A percentile compares a stretch with the other conserved stretches of the same genome.
Conservation (phyloP, 1,284 basidiomycete species). For the Thecaphora frezii region DNA sequence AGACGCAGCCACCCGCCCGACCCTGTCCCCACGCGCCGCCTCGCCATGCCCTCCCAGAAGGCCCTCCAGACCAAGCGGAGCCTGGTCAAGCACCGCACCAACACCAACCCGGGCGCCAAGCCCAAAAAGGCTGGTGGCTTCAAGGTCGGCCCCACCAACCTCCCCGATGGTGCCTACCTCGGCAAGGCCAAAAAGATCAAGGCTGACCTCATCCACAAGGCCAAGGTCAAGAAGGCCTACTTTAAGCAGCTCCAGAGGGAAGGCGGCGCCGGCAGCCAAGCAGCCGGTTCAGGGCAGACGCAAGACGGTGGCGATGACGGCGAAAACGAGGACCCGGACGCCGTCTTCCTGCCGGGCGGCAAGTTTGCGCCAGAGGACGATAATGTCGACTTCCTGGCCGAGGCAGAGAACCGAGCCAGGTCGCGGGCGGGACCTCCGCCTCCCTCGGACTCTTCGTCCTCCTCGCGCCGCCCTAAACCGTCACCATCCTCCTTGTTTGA, state of each 20-base stretch:
- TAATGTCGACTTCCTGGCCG: conserved; percentile 6
- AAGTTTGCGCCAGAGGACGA: conserved; percentile 42
- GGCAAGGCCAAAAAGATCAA: conserved; percentile 63
- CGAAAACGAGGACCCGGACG: conserved; percentile 18
- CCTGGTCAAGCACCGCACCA: conserved; percentile 47
- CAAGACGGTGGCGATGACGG: conserved; percentile 12
- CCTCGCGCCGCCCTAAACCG: too few species aligned
- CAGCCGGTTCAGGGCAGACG: conserved; percentile 5
- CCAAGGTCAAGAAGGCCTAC: conserved; percentile 63
- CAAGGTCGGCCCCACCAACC: conserved; percentile 50
- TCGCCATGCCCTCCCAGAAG: not conserved
- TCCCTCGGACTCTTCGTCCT: too few species aligned
- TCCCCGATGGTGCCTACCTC: conserved; percentile 54
- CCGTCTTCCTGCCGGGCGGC: conserved; percentile 1
- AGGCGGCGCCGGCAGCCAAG: conserved; percentile 11
- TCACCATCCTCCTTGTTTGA: too few species aligned
- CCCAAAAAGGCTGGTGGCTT: conserved; percentile 23
- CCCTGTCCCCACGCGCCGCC: too few species aligned
- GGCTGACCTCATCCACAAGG: conserved; percentile 63
- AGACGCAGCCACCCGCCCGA: too few species aligned
- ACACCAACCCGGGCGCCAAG: conserved; percentile 1
- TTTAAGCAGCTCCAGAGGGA: conserved; percentile 61
- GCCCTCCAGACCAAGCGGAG: conserved; percentile 26
- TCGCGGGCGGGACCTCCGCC: not conserved
- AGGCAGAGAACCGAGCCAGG: not conserved